phyloP scores from a whole-genome alignment of 352 stramenopile species.

The Phytophthora palmivora region DNA sequence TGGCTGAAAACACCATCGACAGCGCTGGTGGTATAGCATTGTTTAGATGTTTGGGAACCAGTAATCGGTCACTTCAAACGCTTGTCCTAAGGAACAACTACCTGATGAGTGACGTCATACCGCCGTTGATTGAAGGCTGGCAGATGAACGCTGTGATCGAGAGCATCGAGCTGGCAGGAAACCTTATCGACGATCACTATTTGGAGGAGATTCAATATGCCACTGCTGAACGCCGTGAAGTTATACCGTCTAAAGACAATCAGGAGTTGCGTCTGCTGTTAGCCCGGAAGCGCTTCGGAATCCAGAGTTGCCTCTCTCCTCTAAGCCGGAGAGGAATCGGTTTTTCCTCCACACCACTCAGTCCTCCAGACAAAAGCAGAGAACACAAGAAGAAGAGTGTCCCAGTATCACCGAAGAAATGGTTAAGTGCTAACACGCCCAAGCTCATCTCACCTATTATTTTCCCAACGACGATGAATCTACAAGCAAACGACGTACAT shows the following conservation, averaged over 20 bases:
- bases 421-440: constrained; percentile 41
- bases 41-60: constrained; percentile 43
- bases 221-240: constrained; percentile 37
- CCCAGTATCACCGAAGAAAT: constrained; percentile 60
- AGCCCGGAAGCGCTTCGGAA: constrained; percentile 45
- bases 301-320: constrained; percentile 5
- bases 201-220: constrained; percentile 34
- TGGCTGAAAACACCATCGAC: constrained; percentile 67
- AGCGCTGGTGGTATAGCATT: constrained; percentile 56
- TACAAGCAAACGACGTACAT: constrained; percentile 16
- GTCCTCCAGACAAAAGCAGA: constrained; percentile 9
- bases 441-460: constrained; percentile 28
- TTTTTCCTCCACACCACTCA: constrained; percentile 5
- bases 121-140: constrained; percentile 36
- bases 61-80: constrained; percentile 49
- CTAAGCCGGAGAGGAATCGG: constrained; percentile 14
- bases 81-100: constrained; percentile 73
- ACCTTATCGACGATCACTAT: constrained; percentile 60
- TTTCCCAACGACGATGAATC: constrained; percentile 14
- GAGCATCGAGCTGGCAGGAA: constrained; percentile 57
- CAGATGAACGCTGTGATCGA: constrained; percentile 51
- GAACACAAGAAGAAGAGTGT: constrained; percentile 12
- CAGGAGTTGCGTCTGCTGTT: constrained; percentile 58
- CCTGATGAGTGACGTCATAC: constrained; percentile 61
- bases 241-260: constrained; percentile 26